These are phyloP conservation scores for Mesostigma viride DNA, from an alignment of 139 green algal species.

Conservation along the genomic window DNA sequence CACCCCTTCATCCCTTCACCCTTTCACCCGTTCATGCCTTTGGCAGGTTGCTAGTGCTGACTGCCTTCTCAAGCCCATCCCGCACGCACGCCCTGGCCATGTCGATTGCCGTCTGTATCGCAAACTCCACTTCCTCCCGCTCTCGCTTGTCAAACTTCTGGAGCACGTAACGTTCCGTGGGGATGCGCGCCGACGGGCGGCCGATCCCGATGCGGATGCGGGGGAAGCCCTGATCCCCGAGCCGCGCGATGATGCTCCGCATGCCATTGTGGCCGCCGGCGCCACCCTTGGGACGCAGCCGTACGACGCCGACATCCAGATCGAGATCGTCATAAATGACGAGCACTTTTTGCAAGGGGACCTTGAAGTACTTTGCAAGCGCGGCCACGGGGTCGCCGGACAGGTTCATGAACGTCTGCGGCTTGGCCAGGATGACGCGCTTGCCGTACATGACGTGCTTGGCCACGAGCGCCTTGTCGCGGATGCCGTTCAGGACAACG, in stretches of 20 bases:
- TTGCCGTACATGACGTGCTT: constrained; percentile 3
- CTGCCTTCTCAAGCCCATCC: no score
- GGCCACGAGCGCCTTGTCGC: constrained; percentile 55
- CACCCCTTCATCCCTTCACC: no score
- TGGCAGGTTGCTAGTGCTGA: no score
- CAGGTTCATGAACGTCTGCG: constrained; percentile 85
- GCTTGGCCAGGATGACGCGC: constrained; percentile 65
- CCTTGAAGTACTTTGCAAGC: constrained; percentile 60
- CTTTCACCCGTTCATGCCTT: no score
- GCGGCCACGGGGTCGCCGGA: constrained; percentile 61
- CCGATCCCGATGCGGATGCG: constrained; percentile 71
- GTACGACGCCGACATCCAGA: constrained; percentile 38
- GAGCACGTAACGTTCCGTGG: constrained; percentile 55
- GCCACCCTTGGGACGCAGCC: constrained; percentile 60
- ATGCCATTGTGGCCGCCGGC: constrained; percentile 91
- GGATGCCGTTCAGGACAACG: constrained; percentile 48
- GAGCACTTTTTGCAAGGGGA: constrained; percentile 32
- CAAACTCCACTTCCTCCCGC: constrained; percentile 44
- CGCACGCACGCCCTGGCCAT: background rate
- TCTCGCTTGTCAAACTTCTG: constrained; percentile 59
- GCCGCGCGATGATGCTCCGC: constrained; percentile 62
- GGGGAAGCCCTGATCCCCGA: constrained; percentile 59
- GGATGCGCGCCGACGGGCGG: constrained; percentile 42
- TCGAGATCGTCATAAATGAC: constrained; percentile 81
- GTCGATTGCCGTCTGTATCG: background rate